Base-by-base conservation (phyloP, 164 flowering plant species). In the Litsea cubeba region DNA sequence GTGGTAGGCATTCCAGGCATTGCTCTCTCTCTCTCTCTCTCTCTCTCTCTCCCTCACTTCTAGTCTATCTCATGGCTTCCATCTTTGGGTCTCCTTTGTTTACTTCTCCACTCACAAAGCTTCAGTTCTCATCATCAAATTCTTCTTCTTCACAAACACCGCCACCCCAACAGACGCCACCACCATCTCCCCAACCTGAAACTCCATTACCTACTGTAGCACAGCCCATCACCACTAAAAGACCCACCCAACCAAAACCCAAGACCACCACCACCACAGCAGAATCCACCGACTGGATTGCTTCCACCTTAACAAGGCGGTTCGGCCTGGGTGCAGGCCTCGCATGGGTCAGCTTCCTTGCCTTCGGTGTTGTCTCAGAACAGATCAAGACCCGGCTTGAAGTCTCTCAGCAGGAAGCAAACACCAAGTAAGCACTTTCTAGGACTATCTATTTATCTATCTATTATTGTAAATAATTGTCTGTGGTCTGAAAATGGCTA, bases 261-360 rank as follows among this genome's bases (percentile, higher is more conserved):
- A 58, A 35, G 79, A 76, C 74, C 70, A 71, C 77, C 70, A 71
- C 77, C 46, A 75, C 75, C 49, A 79, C 70, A 35, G 88, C 74
- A 23, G 97, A 92, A 3, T 84, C 91, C 32, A 91, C 97, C 1
- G 97, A 95, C 70, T 92, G 95, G 97, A 85, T 94, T n/a, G 93
- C 97, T 78, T 88, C 95, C 46, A 51, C 84, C 60, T 81, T 94
- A 32, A 92, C 95, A 0, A 81, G 97, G 79, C 83, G 97, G 77
- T 94, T 91, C 67, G 94, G 97, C 12, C 90, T 95, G 24, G 97
- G 95, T n/a, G 97, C 97, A 3, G 98, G 98, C 64, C 90, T 95
- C 62, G 97, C 97, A 2, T 94, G 96, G 98, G 93, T 82, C 50
- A 94, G 74, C 25, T 92, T 95, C 69, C 88, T 92, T 5, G 91